Conservation (phyloP, 2,329 filamentous ascomycete species). For the Fonsecaea monophora region DNA sequence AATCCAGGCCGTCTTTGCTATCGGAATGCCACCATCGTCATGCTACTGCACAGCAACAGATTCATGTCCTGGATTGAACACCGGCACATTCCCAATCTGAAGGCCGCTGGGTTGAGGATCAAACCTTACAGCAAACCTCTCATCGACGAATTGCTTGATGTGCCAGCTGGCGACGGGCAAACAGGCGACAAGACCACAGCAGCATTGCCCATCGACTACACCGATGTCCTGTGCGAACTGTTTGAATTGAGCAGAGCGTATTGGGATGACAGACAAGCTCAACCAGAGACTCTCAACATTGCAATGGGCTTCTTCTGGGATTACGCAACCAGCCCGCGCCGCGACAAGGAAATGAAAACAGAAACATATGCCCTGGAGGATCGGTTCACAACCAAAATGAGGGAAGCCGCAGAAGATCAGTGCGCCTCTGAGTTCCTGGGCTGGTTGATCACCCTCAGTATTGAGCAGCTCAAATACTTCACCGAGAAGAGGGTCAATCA, state of each 20-base stretch:
- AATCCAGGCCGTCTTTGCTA: constrained; percentile 24
- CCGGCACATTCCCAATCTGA: constrained; percentile 25
- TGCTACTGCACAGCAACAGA: constrained; percentile 27
- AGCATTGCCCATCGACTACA: constrained; percentile 7
- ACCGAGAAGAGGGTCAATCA: background rate
- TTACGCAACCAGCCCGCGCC: constrained; percentile 6
- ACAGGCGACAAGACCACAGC: background rate
- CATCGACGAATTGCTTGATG: background rate
- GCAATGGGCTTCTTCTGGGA: constrained; percentile 23
- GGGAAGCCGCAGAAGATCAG: constrained; percentile 12
- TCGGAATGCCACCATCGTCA: constrained; percentile 28
- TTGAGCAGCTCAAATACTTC: background rate
- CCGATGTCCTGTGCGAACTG: constrained; percentile 32
- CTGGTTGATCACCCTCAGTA: background rate
- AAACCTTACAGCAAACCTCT: constrained; percentile 4
- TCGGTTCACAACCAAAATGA: background rate
- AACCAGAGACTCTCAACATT: background rate
- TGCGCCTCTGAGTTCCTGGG: constrained; percentile 18
- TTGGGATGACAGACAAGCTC: background rate
- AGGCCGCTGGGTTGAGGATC: constrained; percentile 13
- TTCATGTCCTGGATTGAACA: constrained; percentile 32
- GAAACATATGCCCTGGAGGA: background rate
- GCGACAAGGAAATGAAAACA: background rate
- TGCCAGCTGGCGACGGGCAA: background rate
- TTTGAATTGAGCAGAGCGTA: constrained; percentile 15